phyloP scores from a whole-genome alignment of 345 rosid genomes.

The Bruguiera sexangula region DNA sequence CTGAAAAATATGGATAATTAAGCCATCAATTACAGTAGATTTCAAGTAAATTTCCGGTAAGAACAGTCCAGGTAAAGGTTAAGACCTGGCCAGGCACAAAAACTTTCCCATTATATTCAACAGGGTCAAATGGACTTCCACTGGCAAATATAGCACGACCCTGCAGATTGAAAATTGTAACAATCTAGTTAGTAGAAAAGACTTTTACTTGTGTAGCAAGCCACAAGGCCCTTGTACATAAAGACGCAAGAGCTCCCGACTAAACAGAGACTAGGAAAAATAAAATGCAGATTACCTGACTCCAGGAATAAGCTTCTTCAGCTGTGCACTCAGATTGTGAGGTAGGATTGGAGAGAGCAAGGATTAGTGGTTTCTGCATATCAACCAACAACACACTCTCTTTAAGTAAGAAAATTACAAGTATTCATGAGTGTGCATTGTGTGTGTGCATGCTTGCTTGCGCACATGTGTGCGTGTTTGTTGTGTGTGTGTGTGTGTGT shows the following conservation, averaged over 20 bases:
- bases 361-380: constrained; percentile 80
- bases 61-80: constrained; percentile 6
- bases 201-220: not conserved
- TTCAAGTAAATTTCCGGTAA: not conserved
- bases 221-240: not conserved
- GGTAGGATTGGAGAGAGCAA: constrained; percentile 94
- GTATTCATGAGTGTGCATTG: too few species aligned
- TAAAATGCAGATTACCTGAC: constrained; percentile 42
- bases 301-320: constrained; percentile 93
- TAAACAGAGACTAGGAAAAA: not conserved
- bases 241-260: not conserved
- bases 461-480: too few species aligned
- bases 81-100: constrained; percentile 82
- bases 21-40: not conserved
- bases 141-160: constrained; percentile 93
- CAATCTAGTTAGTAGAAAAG: not conserved
- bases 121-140: constrained; percentile 94
- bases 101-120: constrained; percentile 63
- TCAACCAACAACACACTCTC: constrained; percentile 16
- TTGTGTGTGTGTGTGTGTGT: not conserved
- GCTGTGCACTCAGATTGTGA: constrained; percentile 98
- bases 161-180: constrained; percentile 32
- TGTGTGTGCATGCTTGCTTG: not conserved
- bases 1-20: constrained; percentile 35
- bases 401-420: not conserved